Evolutionary conservation across 208 protist species (phyloP).

Genomic region (Acanthamoeba royreba): DNA sequence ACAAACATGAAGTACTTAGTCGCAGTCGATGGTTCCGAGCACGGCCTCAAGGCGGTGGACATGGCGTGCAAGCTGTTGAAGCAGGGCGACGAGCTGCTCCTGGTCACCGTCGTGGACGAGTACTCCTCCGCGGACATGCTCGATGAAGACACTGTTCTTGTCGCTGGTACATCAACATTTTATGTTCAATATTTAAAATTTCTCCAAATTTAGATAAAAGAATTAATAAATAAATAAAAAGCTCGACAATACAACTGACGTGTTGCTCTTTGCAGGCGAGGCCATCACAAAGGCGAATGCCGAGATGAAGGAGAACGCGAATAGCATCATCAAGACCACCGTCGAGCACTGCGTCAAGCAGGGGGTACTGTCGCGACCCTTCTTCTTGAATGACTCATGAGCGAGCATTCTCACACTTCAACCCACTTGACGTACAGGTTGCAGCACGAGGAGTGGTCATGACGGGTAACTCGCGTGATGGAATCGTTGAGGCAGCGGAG

Average conservation of each 20-base stretch:
- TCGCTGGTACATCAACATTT: neutral
- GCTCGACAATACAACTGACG: no score
- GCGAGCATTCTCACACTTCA: neutral
- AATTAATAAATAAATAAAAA: no score
- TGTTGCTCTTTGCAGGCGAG: no score
- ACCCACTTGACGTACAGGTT: neutral
- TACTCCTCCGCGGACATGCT: neutral
- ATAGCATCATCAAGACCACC: neutral
- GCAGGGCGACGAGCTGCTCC: neutral
- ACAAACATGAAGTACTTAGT: constrained; percentile 28
- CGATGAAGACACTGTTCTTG: neutral
- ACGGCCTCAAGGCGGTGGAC: neutral
- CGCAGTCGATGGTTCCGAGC: neutral
- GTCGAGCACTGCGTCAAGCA: neutral
- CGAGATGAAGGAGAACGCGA: neutral
- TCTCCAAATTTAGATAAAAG: neutral
- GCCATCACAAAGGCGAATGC: neutral
- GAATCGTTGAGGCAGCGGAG: neutral
- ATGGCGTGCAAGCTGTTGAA: neutral
- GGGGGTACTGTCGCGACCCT: neutral
- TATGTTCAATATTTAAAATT: neutral
- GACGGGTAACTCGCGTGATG: neutral
- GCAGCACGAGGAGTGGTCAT: neutral
- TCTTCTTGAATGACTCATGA: neutral
- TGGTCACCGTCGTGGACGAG: neutral